Conservation (phyloP, 164 flowering plant genomes). For the Vitis amurensis region DNA sequence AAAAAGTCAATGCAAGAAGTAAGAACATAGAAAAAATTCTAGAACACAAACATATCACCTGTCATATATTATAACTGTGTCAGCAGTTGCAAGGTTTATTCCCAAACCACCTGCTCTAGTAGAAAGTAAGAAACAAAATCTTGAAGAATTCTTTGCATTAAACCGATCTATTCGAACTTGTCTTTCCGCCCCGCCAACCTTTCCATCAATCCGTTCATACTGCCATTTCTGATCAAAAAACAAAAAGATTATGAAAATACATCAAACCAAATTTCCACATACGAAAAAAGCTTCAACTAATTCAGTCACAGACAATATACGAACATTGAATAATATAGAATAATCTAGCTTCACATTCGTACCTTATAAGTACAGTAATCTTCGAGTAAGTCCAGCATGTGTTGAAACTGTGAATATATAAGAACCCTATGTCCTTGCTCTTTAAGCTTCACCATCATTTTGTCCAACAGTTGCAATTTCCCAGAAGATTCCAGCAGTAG, state of each 20-base stretch:
- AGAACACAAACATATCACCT: conserved; percentile 38
- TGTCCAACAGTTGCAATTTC: conserved; percentile 84
- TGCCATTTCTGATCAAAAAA: conserved; percentile 65
- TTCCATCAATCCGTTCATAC: conserved; percentile 94
- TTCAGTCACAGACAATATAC: background rate
- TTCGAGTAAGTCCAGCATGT: conserved; percentile 89
- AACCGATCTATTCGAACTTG: conserved; percentile 93
- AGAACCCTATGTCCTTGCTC: conserved; percentile 98
- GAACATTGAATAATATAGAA: background rate
- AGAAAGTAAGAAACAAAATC: conserved; percentile 91
- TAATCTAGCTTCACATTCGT: background rate
- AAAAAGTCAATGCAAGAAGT: background rate
- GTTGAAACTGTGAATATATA: conserved; percentile 90
- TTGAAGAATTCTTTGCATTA: conserved; percentile 81
- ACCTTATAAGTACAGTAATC: conserved; percentile 83
- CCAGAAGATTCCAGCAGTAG: conserved; percentile 85
- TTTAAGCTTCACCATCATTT: conserved; percentile 88
- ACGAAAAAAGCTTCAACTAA: background rate
- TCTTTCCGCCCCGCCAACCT: conserved; percentile 87
- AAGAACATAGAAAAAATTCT: background rate
- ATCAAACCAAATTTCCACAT: conserved; percentile 5
- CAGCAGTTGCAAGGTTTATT: conserved; percentile 95
- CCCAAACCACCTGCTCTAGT: conserved; percentile 97
- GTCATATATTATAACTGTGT: conserved; percentile 93
- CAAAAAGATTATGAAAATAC: conserved; percentile 3